Evolutionary conservation across 106 monocot species (phyloP), one percentile per base, ranked within the genome.

Genomic region (Dendrobium huoshanense): DNA sequence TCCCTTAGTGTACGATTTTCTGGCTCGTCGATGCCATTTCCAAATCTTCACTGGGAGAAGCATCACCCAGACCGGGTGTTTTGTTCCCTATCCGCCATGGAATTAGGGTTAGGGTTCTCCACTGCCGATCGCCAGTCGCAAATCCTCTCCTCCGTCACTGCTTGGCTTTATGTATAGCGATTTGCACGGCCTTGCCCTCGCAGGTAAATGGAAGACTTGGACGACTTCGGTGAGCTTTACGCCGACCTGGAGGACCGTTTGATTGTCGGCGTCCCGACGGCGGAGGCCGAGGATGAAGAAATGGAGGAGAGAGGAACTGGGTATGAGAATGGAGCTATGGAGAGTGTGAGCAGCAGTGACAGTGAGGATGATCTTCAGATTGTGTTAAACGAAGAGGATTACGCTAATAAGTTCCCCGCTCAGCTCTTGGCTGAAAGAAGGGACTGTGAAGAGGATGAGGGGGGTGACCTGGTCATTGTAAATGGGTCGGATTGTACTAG

Each of bases 211-310:
- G 76, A 10, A 48, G 76, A 76, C 13, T 51, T 51, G 25, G 76
- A 76, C 2, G 76, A 76, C 49, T 76, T 76, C 76, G 76, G 49
- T 3, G 76, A 76, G 49, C 76, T 76, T 2, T 76, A 76, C 76
- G 24, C 76, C 76, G 76, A 76, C 49, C 76, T 76, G 4, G 76
- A 76, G 24, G 76, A 25, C 48, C 49, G 41, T 48, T 22, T 49
- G 76, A 48, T 49, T 76, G 76, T 45, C 27, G 49, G 76, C 45
- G 76, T 76, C 11, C 17, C 19, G 18, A 20, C 25, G 24, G 76
- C 41, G 25, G 76, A 47, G 45, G 22, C n/a, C 5, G 76, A 76
- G 27, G 76, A 49, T 7, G 49, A 41, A 27, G 5, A 47, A 19
- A 17, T 41, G 27, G 27, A 76, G 20, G 76, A 48, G 49, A 24